phyloP scores from a whole-genome alignment of 2,329 filamentous ascomycete species.

The Diaporthe vexans region DNA sequence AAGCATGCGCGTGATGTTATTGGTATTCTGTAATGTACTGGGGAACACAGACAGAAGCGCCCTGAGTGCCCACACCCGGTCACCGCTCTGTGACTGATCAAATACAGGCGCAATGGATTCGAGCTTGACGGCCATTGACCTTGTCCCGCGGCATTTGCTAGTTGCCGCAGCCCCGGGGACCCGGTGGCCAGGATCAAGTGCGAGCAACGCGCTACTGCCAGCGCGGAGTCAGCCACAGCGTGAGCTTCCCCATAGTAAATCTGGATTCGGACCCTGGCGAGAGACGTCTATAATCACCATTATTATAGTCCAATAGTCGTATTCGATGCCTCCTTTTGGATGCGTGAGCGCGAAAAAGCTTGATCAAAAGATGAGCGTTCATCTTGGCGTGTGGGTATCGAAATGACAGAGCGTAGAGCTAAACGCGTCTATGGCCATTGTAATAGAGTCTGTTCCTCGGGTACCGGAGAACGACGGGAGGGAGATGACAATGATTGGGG shows the following conservation, averaged over 20 bases:
- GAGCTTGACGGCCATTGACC: conserved; percentile 11
- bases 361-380: conserved; percentile 27
- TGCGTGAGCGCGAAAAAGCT: conserved; percentile 18
- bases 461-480: not conserved
- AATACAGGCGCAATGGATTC: conserved; percentile 11
- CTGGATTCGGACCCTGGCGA: conserved; percentile 24
- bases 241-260: conserved; percentile 32
- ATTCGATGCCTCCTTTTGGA: conserved; percentile 26
- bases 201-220: not conserved
- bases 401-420: conserved; percentile 22
- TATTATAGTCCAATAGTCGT: conserved; percentile 30
- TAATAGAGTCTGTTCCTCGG: not conserved
- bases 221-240: conserved; percentile 16
- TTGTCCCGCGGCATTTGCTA: conserved; percentile 26
- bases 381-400: conserved; percentile 20
- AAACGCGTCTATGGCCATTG: not conserved
- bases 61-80: conserved; percentile 16
- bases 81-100: conserved; percentile 31
- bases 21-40: not conserved
- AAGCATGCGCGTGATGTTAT: conserved; percentile 1
- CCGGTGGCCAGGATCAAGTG: conserved; percentile 4
- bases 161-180: conserved; percentile 25
- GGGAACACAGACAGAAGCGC: conserved; percentile 12
- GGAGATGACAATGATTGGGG: conserved; percentile 5
- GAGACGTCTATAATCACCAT: conserved; percentile 11